Conservation (phyloP, 495 filamentous ascomycete genomes). For the Evernia prunastri region DNA sequence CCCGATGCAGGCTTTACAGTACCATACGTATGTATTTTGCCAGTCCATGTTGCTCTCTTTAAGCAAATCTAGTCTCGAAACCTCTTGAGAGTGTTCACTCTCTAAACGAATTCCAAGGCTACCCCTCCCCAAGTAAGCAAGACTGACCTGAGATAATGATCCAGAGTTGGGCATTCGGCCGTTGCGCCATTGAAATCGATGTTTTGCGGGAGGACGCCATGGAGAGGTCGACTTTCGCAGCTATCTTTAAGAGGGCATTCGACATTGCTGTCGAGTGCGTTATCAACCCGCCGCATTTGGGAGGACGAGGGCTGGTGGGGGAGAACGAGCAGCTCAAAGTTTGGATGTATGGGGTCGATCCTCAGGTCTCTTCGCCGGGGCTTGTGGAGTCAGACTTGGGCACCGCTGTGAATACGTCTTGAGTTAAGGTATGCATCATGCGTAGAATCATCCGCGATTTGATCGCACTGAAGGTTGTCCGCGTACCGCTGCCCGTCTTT, state of each 20-base stretch:
- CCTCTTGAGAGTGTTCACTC: too few relatives aligned
- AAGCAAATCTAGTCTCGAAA: too few relatives aligned
- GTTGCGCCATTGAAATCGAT: not conserved
- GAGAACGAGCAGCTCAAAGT: not conserved
- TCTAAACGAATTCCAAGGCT: too few relatives aligned
- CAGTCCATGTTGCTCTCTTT: too few relatives aligned
- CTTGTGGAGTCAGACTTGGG: not conserved
- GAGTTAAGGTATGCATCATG: not conserved
- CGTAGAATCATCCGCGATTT: not conserved
- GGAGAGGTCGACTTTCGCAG: constrained; percentile 10
- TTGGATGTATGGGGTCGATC: not conserved
- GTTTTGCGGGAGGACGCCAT: not conserved
- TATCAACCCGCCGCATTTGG: constrained; percentile 10
- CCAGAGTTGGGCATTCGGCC: not conserved
- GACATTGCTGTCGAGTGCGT: constrained; percentile 7
- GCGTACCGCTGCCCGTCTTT: not conserved
- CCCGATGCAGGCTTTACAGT: constrained; percentile 3
- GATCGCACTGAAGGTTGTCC: not conserved
- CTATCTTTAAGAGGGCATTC: not conserved
- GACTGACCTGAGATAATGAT: too few relatives aligned
- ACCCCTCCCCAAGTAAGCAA: too few relatives aligned
- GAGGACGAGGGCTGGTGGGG: not conserved
- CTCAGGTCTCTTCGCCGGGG: not conserved
- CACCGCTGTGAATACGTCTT: not conserved
- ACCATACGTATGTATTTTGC: too few relatives aligned